Evolutionary conservation across 192 early-diverging fungal species (phyloP).

Genomic region (Podila epigama): DNA sequence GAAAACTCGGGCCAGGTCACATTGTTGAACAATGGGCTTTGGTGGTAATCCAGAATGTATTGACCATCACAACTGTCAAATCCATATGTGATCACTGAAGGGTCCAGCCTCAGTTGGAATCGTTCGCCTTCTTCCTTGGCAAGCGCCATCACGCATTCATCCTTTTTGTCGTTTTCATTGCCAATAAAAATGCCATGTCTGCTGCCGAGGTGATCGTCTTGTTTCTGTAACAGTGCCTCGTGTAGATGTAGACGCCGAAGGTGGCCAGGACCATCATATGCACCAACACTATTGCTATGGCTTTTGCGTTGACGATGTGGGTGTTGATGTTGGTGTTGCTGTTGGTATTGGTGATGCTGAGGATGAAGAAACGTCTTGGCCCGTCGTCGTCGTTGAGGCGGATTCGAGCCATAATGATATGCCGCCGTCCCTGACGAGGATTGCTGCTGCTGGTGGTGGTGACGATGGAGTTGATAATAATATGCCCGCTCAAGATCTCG

Average conservation of each 20-base stretch:
- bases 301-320: not conserved
- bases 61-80: constrained; percentile 39
- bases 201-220: too few species aligned
- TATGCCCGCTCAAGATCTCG: not conserved
- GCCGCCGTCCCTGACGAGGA: not conserved
- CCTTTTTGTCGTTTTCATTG: not conserved
- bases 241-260: not conserved
- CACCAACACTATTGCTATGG: not conserved
- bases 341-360: not conserved
- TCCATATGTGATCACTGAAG: constrained; percentile 42
- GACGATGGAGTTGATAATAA: not conserved
- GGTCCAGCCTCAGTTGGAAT: constrained; percentile 24
- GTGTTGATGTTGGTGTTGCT: not conserved
- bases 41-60: constrained; percentile 45
- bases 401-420: not conserved
- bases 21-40: constrained; percentile 45
- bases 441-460: constrained; percentile 9
- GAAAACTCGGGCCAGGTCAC: constrained; percentile 44
- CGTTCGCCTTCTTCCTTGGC: not conserved
- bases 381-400: not conserved
- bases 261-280: not conserved
- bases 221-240: not conserved
- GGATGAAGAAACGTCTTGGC: not conserved
- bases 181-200: not conserved
- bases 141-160: too few species aligned